Conservation (phyloP, 164 flowering plant species). For the Tinospora cordifolia region DNA sequence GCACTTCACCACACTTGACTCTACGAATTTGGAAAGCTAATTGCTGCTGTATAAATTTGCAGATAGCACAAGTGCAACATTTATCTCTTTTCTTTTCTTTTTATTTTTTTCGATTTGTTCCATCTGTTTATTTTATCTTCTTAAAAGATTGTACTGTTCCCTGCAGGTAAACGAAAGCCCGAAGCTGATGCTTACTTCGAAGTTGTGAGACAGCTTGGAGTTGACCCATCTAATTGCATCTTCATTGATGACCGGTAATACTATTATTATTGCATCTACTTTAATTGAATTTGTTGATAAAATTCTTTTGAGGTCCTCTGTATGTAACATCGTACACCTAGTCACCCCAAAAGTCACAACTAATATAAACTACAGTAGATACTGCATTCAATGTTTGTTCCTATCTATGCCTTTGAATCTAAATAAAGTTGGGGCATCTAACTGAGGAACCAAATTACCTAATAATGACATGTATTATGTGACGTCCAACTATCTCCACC, state of each 20-base stretch:
- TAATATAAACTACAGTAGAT: too few relatives aligned
- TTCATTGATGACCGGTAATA: constrained; percentile 80
- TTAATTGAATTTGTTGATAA: background rate
- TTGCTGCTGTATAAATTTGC: background rate
- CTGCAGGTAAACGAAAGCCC: constrained; percentile 75
- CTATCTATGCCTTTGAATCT: too few relatives aligned
- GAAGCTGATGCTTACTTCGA: constrained; percentile 52
- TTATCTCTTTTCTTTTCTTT: background rate
- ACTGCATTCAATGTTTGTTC: too few relatives aligned
- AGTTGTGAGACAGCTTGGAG: constrained; percentile 42
- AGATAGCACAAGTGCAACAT: background rate
- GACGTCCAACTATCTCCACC: too few relatives aligned
- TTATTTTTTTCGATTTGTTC: background rate
- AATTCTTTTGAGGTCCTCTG: background rate
- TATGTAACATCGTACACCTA: too few relatives aligned
- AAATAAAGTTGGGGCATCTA: too few relatives aligned
- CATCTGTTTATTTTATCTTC: background rate
- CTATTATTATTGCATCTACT: background rate
- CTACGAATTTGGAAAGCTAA: too few relatives aligned
- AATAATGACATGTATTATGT: too few relatives aligned
- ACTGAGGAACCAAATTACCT: too few relatives aligned
- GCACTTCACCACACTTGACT: too few relatives aligned
- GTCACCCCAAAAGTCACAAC: too few relatives aligned
- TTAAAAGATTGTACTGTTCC: background rate
- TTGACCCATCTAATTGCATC: constrained; percentile 55